A percentile compares a stretch with the other conserved stretches of the same genome.
Evolutionary conservation across 768 basidiomycete species (phyloP).

Genomic region (Rhizopogon sp.): DNA sequence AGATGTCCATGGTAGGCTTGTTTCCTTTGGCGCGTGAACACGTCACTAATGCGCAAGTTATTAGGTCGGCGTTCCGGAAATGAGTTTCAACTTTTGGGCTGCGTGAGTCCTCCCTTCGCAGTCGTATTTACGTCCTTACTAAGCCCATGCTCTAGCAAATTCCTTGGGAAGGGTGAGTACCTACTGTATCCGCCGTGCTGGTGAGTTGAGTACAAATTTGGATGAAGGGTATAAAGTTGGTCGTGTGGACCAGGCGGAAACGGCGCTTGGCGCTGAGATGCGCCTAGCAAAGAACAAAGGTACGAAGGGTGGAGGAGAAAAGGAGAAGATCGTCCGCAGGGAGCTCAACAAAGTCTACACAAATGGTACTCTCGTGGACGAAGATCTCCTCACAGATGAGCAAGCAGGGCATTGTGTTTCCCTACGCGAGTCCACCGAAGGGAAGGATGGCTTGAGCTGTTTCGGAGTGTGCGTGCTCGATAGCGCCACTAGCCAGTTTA

Average conservation of each 20-base stretch:
- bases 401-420: slow-evolving; percentile 94
- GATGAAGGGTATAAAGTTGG: slow-evolving; percentile 84
- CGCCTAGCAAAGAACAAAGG: slow-evolving; percentile 64
- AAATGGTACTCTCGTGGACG: slow-evolving; percentile 92
- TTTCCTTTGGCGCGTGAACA: background rate
- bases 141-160: slow-evolving; percentile 47
- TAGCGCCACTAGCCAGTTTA: slow-evolving; percentile 93
- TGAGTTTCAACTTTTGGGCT: slow-evolving; percentile 89
- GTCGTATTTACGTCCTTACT: slow-evolving; percentile 3
- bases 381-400: slow-evolving; percentile 82
- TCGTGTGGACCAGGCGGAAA: slow-evolving; percentile 94
- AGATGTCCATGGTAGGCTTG: slow-evolving; percentile 91
- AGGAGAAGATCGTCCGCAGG: slow-evolving; percentile 87
- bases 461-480: slow-evolving; percentile 93
- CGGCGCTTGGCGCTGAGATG: slow-evolving; percentile 96
- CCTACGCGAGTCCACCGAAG: slow-evolving; percentile 55
- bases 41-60: background rate
- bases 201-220: background rate
- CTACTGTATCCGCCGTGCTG: background rate
- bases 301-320: slow-evolving; percentile 45
- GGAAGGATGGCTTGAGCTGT: slow-evolving; percentile 36
- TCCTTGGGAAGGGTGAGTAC: slow-evolving; percentile 67
- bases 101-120: slow-evolving; percentile 46
- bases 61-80: slow-evolving; percentile 93
- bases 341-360: slow-evolving; percentile 96